Percentiles rank a stretch among this genome's conserved stretches.
These are phyloP conservation scores for Coemansia umbellata DNA, from an alignment of 192 early-diverging fungal genomes.

Conservation along the genomic window DNA sequence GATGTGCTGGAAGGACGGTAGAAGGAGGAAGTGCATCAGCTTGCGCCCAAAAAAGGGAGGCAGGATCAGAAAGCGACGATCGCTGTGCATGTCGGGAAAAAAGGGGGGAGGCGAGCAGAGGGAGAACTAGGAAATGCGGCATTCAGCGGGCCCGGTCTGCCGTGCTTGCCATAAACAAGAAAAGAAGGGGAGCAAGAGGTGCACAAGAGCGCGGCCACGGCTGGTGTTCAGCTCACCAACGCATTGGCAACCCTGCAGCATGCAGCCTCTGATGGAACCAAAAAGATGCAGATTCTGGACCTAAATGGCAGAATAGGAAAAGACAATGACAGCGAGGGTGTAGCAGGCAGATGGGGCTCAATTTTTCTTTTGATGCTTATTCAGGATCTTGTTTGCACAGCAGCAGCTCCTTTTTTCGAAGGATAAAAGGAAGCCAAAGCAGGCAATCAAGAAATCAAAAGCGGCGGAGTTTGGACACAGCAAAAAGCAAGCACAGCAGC, in stretches of 20 bases:
- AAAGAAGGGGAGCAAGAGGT: too few species aligned
- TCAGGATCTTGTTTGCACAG: too few species aligned
- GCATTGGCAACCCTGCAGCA: not conserved
- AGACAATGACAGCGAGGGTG: not conserved
- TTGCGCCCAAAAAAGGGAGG: not conserved
- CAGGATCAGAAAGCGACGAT: not conserved
- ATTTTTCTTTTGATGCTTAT: too few species aligned
- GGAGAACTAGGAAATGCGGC: not conserved
- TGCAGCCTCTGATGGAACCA: not conserved
- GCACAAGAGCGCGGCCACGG: too few species aligned
- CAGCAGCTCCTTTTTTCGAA: too few species aligned
- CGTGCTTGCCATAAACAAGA: too few species aligned
- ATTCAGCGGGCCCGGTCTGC: not conserved
- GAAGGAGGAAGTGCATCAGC: not conserved
- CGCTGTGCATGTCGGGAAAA: not conserved
- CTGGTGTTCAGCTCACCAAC: too few species aligned
- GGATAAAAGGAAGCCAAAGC: not conserved
- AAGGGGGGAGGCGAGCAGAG: not conserved
- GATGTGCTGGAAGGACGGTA: not conserved
- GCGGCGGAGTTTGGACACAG: constrained; percentile 4
- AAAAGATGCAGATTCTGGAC: not conserved
- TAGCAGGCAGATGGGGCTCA: too few species aligned
- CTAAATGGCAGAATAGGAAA: not conserved
- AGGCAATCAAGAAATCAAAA: constrained; percentile 3
- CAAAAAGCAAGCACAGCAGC: too few species aligned